Percentiles rank a stretch among this genome's conserved stretches.
Conservation (phyloP, 108 stramenopile species). For the Pseudonitzschia multistriata region DNA sequence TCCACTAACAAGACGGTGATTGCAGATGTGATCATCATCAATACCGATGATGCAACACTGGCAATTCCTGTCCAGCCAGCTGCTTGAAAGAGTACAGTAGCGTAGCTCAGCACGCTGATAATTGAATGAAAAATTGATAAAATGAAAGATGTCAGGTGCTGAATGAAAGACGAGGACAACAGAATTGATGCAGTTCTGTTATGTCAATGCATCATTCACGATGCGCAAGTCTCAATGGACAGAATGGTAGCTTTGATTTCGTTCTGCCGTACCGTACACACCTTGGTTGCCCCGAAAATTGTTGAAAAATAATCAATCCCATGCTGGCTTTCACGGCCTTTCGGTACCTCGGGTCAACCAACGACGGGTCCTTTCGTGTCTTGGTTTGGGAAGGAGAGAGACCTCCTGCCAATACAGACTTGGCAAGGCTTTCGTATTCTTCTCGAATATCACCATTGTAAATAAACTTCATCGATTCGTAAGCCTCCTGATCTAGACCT, state of each 20-base stretch:
- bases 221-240: not conserved
- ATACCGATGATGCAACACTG: slow-evolving; percentile 41
- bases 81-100: slow-evolving; percentile 49
- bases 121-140: not conserved
- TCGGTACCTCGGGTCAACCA: not conserved
- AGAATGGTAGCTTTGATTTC: not conserved
- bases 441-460: slow-evolving; percentile 4
- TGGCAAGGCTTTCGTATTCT: not conserved
- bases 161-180: not conserved
- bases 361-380: not conserved
- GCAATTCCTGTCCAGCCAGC: slow-evolving; percentile 44
- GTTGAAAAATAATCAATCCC: slow-evolving; percentile 59
- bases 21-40: slow-evolving; percentile 50
- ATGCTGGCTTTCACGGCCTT: slow-evolving; percentile 13
- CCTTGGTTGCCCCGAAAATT: slow-evolving; percentile 64
- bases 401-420: not conserved
- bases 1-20: slow-evolving; percentile 23
- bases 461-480: slow-evolving; percentile 25
- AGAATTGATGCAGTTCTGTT: too few relatives aligned
- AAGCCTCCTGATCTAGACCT: slow-evolving; percentile 6
- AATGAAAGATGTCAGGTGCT: not conserved
- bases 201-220: too few relatives aligned
- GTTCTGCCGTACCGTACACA: not conserved
- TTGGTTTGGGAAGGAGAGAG: not conserved
- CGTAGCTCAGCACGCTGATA: slow-evolving; percentile 51